Evolutionary conservation across 2,329 filamentous ascomycete genomes (phyloP), one percentile per base, ranked within the genome.

Genomic region (Botryotinia convoluta): DNA sequence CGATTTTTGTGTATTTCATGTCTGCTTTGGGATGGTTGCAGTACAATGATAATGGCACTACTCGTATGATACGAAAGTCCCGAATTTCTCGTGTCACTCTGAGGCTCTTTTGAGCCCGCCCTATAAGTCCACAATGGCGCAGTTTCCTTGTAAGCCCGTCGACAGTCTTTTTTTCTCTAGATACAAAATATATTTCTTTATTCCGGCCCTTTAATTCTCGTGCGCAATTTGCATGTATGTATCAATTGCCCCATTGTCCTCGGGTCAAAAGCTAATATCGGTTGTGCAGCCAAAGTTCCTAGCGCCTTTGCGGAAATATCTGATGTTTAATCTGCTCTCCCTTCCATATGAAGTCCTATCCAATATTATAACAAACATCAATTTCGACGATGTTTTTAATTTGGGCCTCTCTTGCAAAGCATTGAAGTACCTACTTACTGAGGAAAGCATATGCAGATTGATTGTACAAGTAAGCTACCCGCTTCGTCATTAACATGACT

Each of bases 301-400:
- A 12, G 35, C 32, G 4, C 9, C 54, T 29, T 29, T n/a, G 18
- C 32, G 29, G 57, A 59, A 72, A 71, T 57, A 70, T 74, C 74
- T 75, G 59, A 80, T 80, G 79, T 76, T 77, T 61, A 69, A 74
- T 51, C 74, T 81, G 74, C 63, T 74, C 42, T 73, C 72, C 71
- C 63, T 81, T 60, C 80, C 80, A 16, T 80, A 81, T 74, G 80
- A 81, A 74, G 76, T 81, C 9, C 72, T 79, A 44, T 74, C 77
- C 60, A 77, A 77, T 69, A 77, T 81, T 42, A 74, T 79, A 44
- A 70, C 63, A 59, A 74, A 76, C 59, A 72, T 81, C 60, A 71
- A 75, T 60, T 79, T 81, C 61, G 77, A 80, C 48, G 80, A 81
- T 76, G 75, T 79, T 26, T 80, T 80, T 62, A 78, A 75, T 73